Base-by-base conservation (phyloP, 1,284 basidiomycete species). In the Pyrrhoderma noxium region DNA sequence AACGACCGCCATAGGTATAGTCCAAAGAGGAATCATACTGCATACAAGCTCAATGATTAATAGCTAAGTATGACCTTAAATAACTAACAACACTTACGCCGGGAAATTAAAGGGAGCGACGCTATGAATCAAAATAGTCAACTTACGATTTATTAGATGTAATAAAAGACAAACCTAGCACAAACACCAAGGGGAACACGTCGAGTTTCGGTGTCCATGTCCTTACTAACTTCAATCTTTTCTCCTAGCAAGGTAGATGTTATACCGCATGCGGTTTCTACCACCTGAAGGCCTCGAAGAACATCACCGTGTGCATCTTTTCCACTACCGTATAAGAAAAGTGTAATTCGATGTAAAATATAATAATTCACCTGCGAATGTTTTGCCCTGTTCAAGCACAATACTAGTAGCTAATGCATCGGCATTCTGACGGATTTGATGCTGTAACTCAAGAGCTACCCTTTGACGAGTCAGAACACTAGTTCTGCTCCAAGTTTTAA, bases 21-120 rank as follows among this genome's bases (percentile, higher is more conserved):
- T 89, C 94, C 94, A 97, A 8, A 98, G 75, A 0, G 94, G 93
- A 61, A 98, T 97, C 93, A 96, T 96, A 11, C 92, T 93, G 51
- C 42, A 51, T 46, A 57, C 7, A 45, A n/a, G 22, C 19, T 14
- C 36, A 27, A 13, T 42, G 21, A 14, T 41, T 5, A 11, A n/a
- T 13, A 46, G 31, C 35, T 19, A 31, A 9, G 0, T 34, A n/a
- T 40, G n/a, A 14, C n/a, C 5, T 21, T 23, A 47, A 55, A 52
- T 60, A 60, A 50, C 61, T 58, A 36, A 37, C 27, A 37, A 14
- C 21, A 64, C 81, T 62, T 65, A 89, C 86, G 90, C 91, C 50
- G 90, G 91, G 68, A 93, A 94, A 66, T 94, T 94, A 74, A 93
- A 95, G 8, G 93, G 93, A 23, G 89, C 84, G 41, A 96, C 82